These are phyloP conservation scores for Chlamydomonas asymmetrica DNA, from an alignment of 139 green algal species.

Conservation along the genomic window DNA sequence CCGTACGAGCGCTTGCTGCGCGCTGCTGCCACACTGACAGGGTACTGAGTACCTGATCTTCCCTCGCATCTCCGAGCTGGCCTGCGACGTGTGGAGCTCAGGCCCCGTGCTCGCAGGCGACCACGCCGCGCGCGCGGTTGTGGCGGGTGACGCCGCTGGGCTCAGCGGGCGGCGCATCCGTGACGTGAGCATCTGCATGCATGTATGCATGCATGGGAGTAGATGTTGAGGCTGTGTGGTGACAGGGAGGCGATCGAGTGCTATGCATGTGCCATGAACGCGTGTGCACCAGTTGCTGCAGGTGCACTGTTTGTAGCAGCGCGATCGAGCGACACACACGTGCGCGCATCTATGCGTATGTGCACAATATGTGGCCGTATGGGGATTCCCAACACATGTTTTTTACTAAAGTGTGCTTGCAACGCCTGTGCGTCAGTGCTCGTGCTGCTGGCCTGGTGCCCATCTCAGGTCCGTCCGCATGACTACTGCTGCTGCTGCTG, in stretches of 20 bases:
- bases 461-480: too few relatives aligned
- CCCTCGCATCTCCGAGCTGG: conserved; percentile 30
- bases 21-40: background rate
- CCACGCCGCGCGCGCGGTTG: background rate
- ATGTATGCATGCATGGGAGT: background rate
- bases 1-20: background rate
- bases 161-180: background rate
- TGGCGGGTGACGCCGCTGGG: background rate
- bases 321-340: too few relatives aligned
- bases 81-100: conserved; percentile 26
- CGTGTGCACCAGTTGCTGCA: too few relatives aligned
- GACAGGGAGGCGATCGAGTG: background rate
- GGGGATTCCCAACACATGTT: too few relatives aligned
- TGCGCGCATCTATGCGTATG: too few relatives aligned
- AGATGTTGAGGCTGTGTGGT: background rate
- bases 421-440: too few relatives aligned
- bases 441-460: too few relatives aligned
- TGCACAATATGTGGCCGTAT: too few relatives aligned
- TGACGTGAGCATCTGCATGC: background rate
- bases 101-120: background rate
- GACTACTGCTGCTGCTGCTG: too few relatives aligned
- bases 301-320: too few relatives aligned
- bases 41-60: conserved; percentile 34
- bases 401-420: too few relatives aligned
- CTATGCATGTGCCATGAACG: background rate